phyloP scores from a whole-genome alignment of 805 yeast species.

The Yarrowia sp. region DNA sequence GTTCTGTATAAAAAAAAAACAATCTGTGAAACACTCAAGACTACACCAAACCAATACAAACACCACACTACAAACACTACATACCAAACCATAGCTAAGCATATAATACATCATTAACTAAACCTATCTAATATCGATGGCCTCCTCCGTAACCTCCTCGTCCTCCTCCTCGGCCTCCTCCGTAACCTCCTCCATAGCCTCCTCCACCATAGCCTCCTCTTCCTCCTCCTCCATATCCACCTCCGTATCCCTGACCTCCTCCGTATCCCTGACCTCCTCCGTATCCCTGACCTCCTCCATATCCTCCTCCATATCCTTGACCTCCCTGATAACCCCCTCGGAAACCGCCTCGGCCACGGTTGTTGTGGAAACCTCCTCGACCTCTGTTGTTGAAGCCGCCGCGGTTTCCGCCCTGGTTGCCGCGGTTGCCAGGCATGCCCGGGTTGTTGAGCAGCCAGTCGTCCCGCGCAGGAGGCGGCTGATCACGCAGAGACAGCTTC shows the following conservation, averaged over 20 bases:
- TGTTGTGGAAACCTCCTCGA: not conserved
- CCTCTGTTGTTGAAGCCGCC: constrained; percentile 16
- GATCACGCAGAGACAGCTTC: constrained; percentile 22
- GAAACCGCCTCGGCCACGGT: constrained; percentile 33
- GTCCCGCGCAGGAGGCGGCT: not conserved
- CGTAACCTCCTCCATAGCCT: constrained; percentile 36
- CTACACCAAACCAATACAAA: too few species aligned
- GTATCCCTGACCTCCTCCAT: constrained; percentile 27
- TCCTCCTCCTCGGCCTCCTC: constrained; percentile 31
- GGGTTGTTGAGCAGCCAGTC: not conserved
- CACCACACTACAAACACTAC: too few species aligned
- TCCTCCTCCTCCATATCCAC: not conserved
- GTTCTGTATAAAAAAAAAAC: too few species aligned
- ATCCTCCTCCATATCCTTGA: constrained; percentile 31
- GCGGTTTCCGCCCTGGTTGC: constrained; percentile 9
- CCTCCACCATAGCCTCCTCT: constrained; percentile 13
- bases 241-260: not conserved
- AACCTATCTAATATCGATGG: not conserved
- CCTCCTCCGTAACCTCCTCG: not conserved
- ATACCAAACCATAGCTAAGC: not conserved
- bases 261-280: not conserved
- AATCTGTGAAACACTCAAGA: too few species aligned
- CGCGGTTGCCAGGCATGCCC: constrained; percentile 5
- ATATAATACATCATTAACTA: not conserved
- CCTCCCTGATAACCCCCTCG: not conserved